Evolutionary conservation across 768 basidiomycete genomes (phyloP).

Genomic region (Lactifluus echinatus): DNA sequence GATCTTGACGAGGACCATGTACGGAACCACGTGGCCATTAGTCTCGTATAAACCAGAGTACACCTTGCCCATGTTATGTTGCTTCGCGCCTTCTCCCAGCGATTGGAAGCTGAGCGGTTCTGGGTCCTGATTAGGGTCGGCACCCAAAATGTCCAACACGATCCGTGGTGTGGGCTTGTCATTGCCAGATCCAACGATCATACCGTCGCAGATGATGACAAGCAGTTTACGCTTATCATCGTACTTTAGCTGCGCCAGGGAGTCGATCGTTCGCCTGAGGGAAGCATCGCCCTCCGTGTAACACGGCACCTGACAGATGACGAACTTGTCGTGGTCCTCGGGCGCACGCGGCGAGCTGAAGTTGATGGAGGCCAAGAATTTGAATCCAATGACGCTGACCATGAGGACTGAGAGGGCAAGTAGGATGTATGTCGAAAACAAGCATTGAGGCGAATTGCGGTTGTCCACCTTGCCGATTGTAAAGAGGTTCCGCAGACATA

Average conservation of each 20-base stretch:
- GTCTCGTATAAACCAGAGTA: conserved; percentile 95
- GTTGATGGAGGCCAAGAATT: conserved; percentile 86
- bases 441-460: conserved; percentile 84
- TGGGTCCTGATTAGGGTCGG: conserved; percentile 85
- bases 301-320: conserved; percentile 97
- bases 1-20: conserved; percentile 84
- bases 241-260: conserved; percentile 87
- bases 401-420: conserved; percentile 84
- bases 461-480: conserved; percentile 87
- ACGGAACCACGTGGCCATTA: conserved; percentile 92
- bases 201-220: conserved; percentile 93
- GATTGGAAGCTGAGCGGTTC: conserved; percentile 93
- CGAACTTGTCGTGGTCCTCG: conserved; percentile 94
- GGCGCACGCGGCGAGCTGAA: conserved; percentile 74
- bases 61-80: conserved; percentile 97
- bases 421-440: conserved; percentile 86
- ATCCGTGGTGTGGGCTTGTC: conserved; percentile 94
- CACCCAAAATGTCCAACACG: conserved; percentile 92
- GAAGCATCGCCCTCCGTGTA: conserved; percentile 94
- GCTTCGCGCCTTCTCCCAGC: conserved; percentile 89
- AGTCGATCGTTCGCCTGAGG: conserved; percentile 83
- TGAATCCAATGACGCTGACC: conserved; percentile 94
- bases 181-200: conserved; percentile 95
- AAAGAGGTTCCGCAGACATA: conserved; percentile 91
- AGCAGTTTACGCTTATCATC: conserved; percentile 97